Evolutionary conservation across 2,329 filamentous ascomycete species (phyloP).

Genomic region (Nothopassalora personata): DNA sequence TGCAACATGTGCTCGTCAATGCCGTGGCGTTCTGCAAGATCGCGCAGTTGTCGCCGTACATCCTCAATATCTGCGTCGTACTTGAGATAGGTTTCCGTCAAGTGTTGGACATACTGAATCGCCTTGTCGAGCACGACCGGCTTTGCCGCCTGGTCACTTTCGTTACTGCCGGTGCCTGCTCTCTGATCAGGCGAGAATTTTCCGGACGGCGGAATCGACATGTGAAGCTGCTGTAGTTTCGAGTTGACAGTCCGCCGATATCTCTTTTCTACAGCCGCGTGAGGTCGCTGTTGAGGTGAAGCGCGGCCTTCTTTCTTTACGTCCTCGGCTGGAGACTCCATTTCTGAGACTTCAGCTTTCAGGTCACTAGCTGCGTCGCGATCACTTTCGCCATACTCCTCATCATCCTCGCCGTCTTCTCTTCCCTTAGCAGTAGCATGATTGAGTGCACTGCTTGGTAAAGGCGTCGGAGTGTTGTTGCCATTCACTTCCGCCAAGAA

Average conservation of each 20-base stretch:
- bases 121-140: slow-evolving; percentile 18
- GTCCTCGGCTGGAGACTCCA: neutral
- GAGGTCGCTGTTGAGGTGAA: slow-evolving; percentile 10
- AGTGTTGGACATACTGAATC: slow-evolving; percentile 16
- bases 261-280: slow-evolving; percentile 17
- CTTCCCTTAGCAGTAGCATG: neutral
- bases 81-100: slow-evolving; percentile 16
- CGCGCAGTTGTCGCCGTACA: slow-evolving; percentile 12
- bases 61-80: slow-evolving; percentile 16
- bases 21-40: neutral
- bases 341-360: neutral
- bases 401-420: neutral
- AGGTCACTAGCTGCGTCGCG: neutral
- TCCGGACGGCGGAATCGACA: slow-evolving; percentile 13
- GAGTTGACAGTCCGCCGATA: slow-evolving; percentile 17
- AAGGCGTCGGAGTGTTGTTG: neutral
- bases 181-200: slow-evolving; percentile 6
- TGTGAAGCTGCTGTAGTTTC: slow-evolving; percentile 17
- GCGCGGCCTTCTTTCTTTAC: neutral
- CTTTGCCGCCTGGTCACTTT: slow-evolving; percentile 12
- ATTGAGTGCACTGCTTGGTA: neutral
- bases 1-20: neutral
- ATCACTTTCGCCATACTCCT: neutral
- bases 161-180: slow-evolving; percentile 1
- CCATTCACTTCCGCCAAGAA: neutral